phyloP scores from a whole-genome alignment of 805 yeast genomes.

The Saccharomycopsis synnaedendra region DNA sequence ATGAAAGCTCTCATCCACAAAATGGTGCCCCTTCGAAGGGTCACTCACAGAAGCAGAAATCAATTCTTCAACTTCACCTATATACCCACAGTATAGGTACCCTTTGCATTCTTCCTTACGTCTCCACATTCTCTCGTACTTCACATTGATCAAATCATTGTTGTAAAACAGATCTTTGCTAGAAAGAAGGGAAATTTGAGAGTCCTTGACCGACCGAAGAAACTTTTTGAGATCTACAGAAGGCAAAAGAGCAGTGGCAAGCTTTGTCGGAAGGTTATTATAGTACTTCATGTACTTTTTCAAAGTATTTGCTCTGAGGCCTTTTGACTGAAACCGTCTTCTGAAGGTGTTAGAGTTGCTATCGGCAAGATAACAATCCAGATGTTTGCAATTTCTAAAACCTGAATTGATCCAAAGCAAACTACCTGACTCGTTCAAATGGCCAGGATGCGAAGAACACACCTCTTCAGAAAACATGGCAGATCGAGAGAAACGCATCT shows the following conservation, averaged over 20 bases:
- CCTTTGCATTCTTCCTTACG: conserved; percentile 25
- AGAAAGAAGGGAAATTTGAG: not conserved
- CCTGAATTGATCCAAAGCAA: conserved; percentile 65
- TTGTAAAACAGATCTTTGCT: not conserved
- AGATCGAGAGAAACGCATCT: not conserved
- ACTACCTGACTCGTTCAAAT: conserved; percentile 23
- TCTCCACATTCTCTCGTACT: conserved; percentile 25
- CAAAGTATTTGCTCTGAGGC: not conserved
- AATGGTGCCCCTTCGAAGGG: conserved; percentile 6
- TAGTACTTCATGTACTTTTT: conserved; percentile 8
- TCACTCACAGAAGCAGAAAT: not conserved
- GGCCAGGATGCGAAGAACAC: conserved; percentile 56
- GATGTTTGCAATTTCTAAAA: conserved; percentile 42
- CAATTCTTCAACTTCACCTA: conserved; percentile 5
- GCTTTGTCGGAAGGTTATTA: conserved; percentile 22
- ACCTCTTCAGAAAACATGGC: conserved; percentile 25
- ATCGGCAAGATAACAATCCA: conserved; percentile 25
- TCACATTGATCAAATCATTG: conserved; percentile 23
- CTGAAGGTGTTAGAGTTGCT: conserved; percentile 23
- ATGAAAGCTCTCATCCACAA: not conserved
- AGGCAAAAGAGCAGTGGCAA: conserved; percentile 30
- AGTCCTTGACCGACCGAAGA: conserved; percentile 16
- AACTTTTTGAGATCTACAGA: conserved; percentile 22
- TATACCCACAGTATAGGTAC: conserved; percentile 37
- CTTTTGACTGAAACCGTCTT: conserved; percentile 18